A percentile compares a stretch with the other conserved stretches of the same genome.
phyloP scores from a whole-genome alignment of 2,329 filamentous ascomycete species.

The Pestalotiopsis sp. region DNA sequence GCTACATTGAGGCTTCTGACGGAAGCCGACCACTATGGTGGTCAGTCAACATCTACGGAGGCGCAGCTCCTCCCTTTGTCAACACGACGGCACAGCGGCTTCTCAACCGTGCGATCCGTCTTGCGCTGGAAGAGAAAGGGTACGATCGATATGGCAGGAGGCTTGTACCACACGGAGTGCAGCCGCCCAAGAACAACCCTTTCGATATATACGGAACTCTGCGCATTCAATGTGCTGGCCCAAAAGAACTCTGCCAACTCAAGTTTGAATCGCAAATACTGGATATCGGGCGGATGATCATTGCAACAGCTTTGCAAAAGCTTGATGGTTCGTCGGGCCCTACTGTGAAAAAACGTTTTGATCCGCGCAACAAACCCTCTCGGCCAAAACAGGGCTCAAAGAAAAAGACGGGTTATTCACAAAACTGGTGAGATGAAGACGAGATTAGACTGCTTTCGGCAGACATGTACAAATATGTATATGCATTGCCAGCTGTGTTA shows the following conservation, averaged over 20 bases:
- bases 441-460: too few species aligned
- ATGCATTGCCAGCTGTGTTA: background rate
- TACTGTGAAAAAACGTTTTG: too few species aligned
- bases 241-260: constrained; percentile 13
- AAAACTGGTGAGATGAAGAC: too few species aligned
- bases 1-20: constrained; percentile 27
- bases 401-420: too few species aligned
- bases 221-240: constrained; percentile 15
- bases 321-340: background rate
- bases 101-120: constrained; percentile 26
- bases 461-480: too few species aligned
- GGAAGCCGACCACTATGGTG: constrained; percentile 30
- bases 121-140: constrained; percentile 28
- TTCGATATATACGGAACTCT: constrained; percentile 28
- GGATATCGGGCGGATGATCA: background rate
- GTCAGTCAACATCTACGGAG: constrained; percentile 1
- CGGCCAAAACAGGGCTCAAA: too few species aligned
- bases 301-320: background rate
- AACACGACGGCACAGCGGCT: constrained; percentile 20
- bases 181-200: background rate
- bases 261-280: background rate
- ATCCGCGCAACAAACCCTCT: too few species aligned
- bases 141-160: constrained; percentile 29
- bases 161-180: constrained; percentile 7
- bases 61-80: constrained; percentile 18